phyloP scores from a whole-genome alignment of 345 rosid species.

The Camelina sativa region DNA sequence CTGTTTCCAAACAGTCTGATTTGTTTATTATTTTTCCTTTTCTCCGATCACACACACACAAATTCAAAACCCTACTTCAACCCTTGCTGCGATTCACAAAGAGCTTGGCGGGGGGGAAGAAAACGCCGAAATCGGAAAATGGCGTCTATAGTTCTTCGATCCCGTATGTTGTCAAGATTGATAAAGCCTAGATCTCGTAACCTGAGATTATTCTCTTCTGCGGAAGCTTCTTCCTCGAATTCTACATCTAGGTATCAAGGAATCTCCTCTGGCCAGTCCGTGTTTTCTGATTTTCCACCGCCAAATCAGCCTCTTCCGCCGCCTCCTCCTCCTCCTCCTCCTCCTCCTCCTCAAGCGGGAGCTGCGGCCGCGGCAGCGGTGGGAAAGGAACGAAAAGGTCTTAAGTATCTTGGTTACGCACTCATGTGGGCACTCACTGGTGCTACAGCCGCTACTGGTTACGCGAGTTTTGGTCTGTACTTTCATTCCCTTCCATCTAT shows the following conservation, averaged over 20 bases:
- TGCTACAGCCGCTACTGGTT: slow-evolving; percentile 59
- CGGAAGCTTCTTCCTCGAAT: slow-evolving; percentile 51
- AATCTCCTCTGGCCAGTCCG: slow-evolving; percentile 53
- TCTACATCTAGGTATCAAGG: slow-evolving; percentile 47
- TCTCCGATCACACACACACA: slow-evolving; percentile 29
- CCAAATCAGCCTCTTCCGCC: slow-evolving; percentile 22
- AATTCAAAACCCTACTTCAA: slow-evolving; percentile 43
- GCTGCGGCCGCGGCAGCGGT: slow-evolving; percentile 38
- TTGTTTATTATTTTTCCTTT: background rate
- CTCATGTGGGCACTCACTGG: slow-evolving; percentile 63
- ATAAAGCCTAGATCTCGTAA: slow-evolving; percentile 31
- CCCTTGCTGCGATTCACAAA: slow-evolving; percentile 30
- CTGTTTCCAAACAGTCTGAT: slow-evolving; percentile 32
- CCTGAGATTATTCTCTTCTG: slow-evolving; percentile 48
- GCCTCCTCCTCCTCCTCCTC: slow-evolving; percentile 29
- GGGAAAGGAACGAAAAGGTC: slow-evolving; percentile 49
- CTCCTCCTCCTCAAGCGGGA: slow-evolving; percentile 33
- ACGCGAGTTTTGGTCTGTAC: slow-evolving; percentile 66
- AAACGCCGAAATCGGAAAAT: slow-evolving; percentile 44
- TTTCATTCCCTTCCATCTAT: background rate
- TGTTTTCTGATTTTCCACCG: slow-evolving; percentile 52
- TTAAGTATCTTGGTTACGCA: slow-evolving; percentile 63
- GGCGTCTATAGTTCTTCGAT: slow-evolving; percentile 60
- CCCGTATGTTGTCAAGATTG: slow-evolving; percentile 49
- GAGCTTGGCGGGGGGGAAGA: background rate